These are phyloP conservation scores for Aspergillus fructus DNA, from an alignment of 2,329 filamentous ascomycete genomes.

Conservation along the genomic window DNA sequence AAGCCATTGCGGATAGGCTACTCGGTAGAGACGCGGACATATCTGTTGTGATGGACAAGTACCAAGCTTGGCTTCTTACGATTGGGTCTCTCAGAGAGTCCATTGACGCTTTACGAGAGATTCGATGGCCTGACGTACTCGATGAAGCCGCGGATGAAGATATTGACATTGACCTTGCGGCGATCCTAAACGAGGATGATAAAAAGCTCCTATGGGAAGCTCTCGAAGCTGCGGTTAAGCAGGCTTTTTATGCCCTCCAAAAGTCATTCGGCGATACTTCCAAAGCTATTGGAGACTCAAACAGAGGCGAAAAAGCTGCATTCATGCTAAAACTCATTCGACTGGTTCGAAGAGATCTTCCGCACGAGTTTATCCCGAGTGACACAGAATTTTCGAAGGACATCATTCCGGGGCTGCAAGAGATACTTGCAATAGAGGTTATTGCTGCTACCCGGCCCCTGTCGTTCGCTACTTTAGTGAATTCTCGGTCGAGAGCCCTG, in stretches of 20 bases:
- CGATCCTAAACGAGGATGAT: slow-evolving; percentile 69
- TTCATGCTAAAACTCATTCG: slow-evolving; percentile 74
- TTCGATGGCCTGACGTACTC: slow-evolving; percentile 38
- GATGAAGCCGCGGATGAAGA: slow-evolving; percentile 43
- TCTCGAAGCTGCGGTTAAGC: slow-evolving; percentile 56
- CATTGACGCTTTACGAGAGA: slow-evolving; percentile 35
- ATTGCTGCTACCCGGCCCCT: slow-evolving; percentile 47
- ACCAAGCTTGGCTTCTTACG: slow-evolving; percentile 71
- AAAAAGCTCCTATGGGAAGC: slow-evolving; percentile 62
- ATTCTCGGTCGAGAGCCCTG: slow-evolving; percentile 52
- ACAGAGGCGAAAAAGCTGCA: slow-evolving; percentile 51
- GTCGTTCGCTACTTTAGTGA: slow-evolving; percentile 39
- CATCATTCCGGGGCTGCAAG: slow-evolving; percentile 65
- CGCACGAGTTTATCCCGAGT: slow-evolving; percentile 47
- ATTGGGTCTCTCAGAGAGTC: slow-evolving; percentile 53
- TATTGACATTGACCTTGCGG: slow-evolving; percentile 32
- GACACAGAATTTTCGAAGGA: slow-evolving; percentile 55
- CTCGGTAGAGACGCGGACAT: slow-evolving; percentile 71
- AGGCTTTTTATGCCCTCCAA: slow-evolving; percentile 58
- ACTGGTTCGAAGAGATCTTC: slow-evolving; percentile 68
- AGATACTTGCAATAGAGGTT: slow-evolving; percentile 57
- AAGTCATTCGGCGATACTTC: slow-evolving; percentile 42
- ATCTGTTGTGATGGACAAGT: slow-evolving; percentile 60
- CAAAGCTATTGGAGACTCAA: slow-evolving; percentile 47
- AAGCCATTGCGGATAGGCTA: slow-evolving; percentile 65